Evolutionary conservation across 345 rosid genomes (phyloP).

Genomic region (Citrus mangshanensis): DNA sequence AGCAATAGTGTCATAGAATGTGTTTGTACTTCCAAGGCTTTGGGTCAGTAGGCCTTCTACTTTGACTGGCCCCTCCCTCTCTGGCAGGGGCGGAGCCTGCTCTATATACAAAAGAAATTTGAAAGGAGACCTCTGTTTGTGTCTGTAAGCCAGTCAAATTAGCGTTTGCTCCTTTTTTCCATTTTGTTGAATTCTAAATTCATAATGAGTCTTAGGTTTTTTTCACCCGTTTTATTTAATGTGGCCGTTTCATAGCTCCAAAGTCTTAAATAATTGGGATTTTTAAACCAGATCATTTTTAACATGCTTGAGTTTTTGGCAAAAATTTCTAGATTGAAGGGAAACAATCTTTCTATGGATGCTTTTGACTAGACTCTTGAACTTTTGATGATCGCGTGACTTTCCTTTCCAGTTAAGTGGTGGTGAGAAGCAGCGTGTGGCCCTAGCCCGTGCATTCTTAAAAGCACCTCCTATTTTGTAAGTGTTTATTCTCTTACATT

Average conservation of each 20-base stretch:
- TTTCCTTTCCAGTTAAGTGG: conserved; percentile 80
- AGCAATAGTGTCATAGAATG: background rate
- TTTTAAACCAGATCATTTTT: background rate
- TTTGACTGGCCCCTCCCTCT: background rate
- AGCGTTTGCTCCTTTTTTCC: background rate
- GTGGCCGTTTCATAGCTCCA: background rate
- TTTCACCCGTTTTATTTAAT: background rate
- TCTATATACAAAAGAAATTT: background rate
- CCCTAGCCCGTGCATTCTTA: conserved; percentile 90
- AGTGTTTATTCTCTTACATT: conserved; percentile 27
- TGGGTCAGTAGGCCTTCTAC: background rate
- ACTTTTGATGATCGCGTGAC: background rate
- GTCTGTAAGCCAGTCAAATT: too few species aligned
- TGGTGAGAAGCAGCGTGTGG: conserved; percentile 99
- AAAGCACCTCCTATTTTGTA: conserved; percentile 86
- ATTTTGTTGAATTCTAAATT: background rate
- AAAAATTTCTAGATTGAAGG: background rate
- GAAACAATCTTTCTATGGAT: background rate
- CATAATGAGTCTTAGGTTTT: background rate
- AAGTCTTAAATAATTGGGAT: background rate
- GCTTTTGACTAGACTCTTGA: conserved; percentile 4
- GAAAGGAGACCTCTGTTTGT: background rate
- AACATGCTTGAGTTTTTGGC: background rate
- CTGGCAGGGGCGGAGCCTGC: background rate
- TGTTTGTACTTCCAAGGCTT: background rate